Evolutionary conservation across 305 asterid species (phyloP).

Genomic region (Rubia peregrina): DNA sequence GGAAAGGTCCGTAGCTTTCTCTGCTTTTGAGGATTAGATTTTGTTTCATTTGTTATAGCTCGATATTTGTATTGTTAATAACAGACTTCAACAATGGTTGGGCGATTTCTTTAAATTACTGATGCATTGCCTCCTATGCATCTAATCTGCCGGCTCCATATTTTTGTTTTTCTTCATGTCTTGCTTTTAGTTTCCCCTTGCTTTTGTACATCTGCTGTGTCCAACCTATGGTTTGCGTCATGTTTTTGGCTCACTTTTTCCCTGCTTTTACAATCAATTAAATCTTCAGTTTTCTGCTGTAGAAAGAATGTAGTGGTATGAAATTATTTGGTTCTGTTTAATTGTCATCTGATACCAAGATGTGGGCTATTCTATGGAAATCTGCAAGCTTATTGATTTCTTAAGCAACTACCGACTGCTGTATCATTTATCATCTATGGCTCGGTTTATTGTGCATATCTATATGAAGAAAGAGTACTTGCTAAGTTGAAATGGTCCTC

Average conservation of each 20-base stretch:
- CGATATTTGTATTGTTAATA: conserved; percentile 24
- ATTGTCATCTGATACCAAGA: neutral
- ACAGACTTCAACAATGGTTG: conserved; percentile 99
- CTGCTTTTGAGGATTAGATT: conserved; percentile 16
- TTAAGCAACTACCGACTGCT: neutral
- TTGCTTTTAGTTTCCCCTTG: too few relatives aligned
- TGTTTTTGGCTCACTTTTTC: too few relatives aligned
- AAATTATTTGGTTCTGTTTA: neutral
- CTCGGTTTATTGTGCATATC: neutral
- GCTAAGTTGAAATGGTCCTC: neutral
- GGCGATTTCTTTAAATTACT: conserved; percentile 86
- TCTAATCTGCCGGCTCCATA: too few relatives aligned
- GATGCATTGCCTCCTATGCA: conserved; percentile 24
- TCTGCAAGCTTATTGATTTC: neutral
- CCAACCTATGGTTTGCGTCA: too few relatives aligned
- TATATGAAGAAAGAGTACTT: neutral
- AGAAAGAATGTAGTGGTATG: neutral
- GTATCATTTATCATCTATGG: neutral
- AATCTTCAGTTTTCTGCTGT: neutral
- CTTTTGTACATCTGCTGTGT: too few relatives aligned
- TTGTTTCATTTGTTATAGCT: conserved; percentile 23
- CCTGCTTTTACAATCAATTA: neutral
- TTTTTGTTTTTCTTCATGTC: too few relatives aligned
- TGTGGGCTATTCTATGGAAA: neutral
- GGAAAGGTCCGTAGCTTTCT: conserved; percentile 63